Evolutionary conservation across 2,329 filamentous ascomycete species (phyloP).

Genomic region (Cryphonectria naterciae): DNA sequence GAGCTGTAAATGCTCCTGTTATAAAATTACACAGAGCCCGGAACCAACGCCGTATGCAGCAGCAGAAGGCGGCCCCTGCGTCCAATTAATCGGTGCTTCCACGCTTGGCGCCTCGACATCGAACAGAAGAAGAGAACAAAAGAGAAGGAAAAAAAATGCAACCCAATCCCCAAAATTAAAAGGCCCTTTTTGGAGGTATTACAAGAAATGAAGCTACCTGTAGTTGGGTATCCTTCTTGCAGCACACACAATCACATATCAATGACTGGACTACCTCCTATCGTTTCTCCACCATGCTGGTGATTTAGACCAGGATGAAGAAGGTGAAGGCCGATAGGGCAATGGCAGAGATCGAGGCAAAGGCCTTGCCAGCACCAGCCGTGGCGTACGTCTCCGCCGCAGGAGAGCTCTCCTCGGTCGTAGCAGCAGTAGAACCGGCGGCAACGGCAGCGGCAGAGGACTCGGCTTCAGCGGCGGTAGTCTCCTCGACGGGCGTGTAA

Average conservation of each 20-base stretch:
- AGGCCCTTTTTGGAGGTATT: neutral
- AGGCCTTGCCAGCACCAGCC: neutral
- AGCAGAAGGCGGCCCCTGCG: neutral
- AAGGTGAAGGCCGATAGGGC: neutral
- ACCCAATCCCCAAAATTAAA: neutral
- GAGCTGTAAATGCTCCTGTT: neutral
- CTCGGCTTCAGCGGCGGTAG: neutral
- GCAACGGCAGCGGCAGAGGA: no score
- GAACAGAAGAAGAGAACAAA: neutral
- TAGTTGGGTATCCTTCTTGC: neutral
- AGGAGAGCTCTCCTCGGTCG: neutral
- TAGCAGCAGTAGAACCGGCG: neutral
- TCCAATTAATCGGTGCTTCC: constrained; percentile 1
- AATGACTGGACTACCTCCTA: no score
- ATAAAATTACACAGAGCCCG: neutral
- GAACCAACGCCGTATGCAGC: neutral
- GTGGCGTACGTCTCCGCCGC: neutral
- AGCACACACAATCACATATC: neutral
- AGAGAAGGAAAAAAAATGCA: neutral
- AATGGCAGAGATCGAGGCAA: neutral
- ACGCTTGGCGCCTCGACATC: neutral
- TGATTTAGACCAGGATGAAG: neutral
- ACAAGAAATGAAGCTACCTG: neutral
- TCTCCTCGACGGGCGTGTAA: neutral
- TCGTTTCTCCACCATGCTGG: neutral